Evolutionary conservation across 1,284 basidiomycete genomes (phyloP).

Genomic region (Apiotrichum veenhuisii): DNA sequence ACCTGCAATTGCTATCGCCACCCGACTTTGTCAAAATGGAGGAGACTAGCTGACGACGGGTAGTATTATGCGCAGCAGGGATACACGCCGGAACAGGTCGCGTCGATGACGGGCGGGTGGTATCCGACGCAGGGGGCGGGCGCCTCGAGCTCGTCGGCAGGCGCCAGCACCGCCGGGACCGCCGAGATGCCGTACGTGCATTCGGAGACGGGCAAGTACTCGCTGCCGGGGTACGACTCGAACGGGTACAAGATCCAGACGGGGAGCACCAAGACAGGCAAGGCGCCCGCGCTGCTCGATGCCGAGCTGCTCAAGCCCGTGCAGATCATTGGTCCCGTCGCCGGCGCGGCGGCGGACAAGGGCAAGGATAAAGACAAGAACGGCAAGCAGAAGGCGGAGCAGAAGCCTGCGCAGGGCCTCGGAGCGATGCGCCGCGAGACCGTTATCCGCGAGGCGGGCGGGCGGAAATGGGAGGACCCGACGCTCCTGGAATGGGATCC

Average conservation of each 20-base stretch:
- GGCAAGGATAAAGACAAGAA: slow-evolving; percentile 4
- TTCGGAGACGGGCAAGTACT: not conserved
- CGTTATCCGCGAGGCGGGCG: slow-evolving; percentile 88
- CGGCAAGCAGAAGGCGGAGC: slow-evolving; percentile 13
- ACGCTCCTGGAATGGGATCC: slow-evolving; percentile 97
- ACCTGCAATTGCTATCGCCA: slow-evolving; percentile 1
- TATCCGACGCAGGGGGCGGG: not conserved
- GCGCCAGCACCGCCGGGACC: not conserved
- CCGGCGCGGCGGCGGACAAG: not conserved
- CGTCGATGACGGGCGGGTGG: slow-evolving; percentile 19
- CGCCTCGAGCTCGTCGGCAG: slow-evolving; percentile 2
- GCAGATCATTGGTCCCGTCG: not conserved
- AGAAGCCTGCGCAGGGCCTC: slow-evolving; percentile 1
- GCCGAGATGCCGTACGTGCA: not conserved
- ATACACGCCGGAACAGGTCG: slow-evolving; percentile 37
- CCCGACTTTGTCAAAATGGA: not conserved
- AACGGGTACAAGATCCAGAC: slow-evolving; percentile 19
- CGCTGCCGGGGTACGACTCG: slow-evolving; percentile 10
- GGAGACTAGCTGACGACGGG: slow-evolving; percentile 1
- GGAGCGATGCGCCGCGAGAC: slow-evolving; percentile 60
- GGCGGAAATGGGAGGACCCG: slow-evolving; percentile 97
- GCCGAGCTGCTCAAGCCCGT: slow-evolving; percentile 29
- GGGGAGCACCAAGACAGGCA: slow-evolving; percentile 8
- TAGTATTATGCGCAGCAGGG: slow-evolving; percentile 51
- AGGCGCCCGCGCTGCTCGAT: slow-evolving; percentile 20